phyloP scores from a whole-genome alignment of 1,284 basidiomycete species.

The Boletus sp. region DNA sequence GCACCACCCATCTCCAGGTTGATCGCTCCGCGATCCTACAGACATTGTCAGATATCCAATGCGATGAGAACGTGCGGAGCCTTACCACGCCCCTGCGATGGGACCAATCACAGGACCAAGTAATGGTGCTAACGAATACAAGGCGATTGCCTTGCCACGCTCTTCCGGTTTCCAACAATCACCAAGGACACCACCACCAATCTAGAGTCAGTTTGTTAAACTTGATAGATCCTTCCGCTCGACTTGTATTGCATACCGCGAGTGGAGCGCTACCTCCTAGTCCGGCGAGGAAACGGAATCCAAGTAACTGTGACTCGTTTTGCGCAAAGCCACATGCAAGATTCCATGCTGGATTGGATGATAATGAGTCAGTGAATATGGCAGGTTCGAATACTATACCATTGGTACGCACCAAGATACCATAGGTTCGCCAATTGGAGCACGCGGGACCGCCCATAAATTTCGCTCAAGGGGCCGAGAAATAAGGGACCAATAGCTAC shows the following conservation, averaged over 20 bases:
- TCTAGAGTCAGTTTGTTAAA: constrained; percentile 36
- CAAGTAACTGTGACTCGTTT: constrained; percentile 59
- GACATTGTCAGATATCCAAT: constrained; percentile 1
- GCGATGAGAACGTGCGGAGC: not conserved
- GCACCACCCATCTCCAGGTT: constrained; percentile 68
- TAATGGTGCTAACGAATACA: constrained; percentile 66
- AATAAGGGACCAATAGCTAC: constrained; percentile 53
- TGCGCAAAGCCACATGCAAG: constrained; percentile 67
- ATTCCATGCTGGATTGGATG: constrained; percentile 64
- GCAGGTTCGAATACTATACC: constrained; percentile 13
- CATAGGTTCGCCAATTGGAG: constrained; percentile 59
- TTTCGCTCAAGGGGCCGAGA: constrained; percentile 61
- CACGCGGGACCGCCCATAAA: constrained; percentile 51
- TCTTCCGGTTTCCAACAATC: constrained; percentile 75
- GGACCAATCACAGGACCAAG: constrained; percentile 68
- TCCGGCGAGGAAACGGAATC: constrained; percentile 67
- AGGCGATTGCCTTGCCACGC: constrained; percentile 66
- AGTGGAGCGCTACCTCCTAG: constrained; percentile 68
- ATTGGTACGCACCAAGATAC: constrained; percentile 51
- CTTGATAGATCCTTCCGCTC: not conserved
- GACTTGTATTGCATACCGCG: constrained; percentile 45
- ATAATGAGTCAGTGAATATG: not conserved
- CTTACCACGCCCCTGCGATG: constrained; percentile 61
- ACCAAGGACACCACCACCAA: constrained; percentile 69
- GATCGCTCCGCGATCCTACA: constrained; percentile 57